These are phyloP conservation scores for Xylaria sp. DNA, from an alignment of 2,329 filamentous ascomycete genomes.

Conservation along the genomic window DNA sequence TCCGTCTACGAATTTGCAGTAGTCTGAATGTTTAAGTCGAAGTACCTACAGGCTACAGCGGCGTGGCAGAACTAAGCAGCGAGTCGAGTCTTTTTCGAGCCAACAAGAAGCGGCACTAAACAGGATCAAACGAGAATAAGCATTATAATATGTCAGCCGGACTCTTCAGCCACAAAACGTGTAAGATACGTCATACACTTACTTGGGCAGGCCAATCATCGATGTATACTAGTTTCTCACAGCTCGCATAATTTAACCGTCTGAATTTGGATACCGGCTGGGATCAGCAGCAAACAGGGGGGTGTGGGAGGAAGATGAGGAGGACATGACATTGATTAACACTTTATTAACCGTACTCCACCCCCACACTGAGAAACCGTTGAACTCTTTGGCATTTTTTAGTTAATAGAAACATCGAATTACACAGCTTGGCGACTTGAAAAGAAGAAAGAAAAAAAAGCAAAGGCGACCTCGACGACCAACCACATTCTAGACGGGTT, in stretches of 20 bases:
- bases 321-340: neutral
- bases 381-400: constrained; percentile 5
- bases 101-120: neutral
- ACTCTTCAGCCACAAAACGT: neutral
- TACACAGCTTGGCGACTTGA: neutral
- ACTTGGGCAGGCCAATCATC: neutral
- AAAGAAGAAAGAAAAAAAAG: too few species aligned
- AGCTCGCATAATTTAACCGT: constrained; percentile 18
- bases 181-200: neutral
- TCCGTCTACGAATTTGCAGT: neutral
- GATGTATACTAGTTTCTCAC: constrained; percentile 3
- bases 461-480: neutral
- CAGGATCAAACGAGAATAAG: neutral
- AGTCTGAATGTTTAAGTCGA: neutral
- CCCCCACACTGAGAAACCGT: constrained; percentile 19
- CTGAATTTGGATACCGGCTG: constrained; percentile 14
- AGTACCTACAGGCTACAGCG: neutral
- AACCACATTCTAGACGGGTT: neutral
- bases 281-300: constrained; percentile 19
- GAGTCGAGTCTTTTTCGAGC: neutral
- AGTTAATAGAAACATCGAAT: constrained; percentile 1
- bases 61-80: too few species aligned
- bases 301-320: neutral
- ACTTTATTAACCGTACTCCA: constrained; percentile 24
- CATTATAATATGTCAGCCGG: neutral